Evolutionary conservation across 257 asterid species (phyloP).

Genomic region (Nicotiana tomentosiformis): DNA sequence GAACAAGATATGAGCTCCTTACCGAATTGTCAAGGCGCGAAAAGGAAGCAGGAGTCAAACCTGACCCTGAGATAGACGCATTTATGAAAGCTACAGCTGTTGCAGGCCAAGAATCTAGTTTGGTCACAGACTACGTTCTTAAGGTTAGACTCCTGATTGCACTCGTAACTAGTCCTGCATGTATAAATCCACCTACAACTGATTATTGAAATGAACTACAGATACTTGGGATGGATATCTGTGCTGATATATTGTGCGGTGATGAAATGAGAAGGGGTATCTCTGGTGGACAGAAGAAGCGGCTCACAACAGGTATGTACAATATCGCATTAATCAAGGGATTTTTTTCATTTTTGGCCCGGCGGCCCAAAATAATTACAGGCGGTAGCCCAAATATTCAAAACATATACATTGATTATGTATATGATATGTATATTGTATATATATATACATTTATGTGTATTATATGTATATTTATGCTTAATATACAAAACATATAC

Average conservation of each 20-base stretch:
- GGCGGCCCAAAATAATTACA: too few relatives aligned
- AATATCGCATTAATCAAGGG: not conserved
- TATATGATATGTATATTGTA: too few relatives aligned
- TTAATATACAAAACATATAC: too few relatives aligned
- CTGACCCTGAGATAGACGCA: constrained; percentile 85
- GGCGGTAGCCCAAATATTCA: too few relatives aligned
- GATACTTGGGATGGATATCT: constrained; percentile 92
- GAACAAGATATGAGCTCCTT: constrained; percentile 82
- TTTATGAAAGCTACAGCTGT: constrained; percentile 95
- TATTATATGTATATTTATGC: too few relatives aligned
- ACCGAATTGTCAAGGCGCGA: constrained; percentile 73
- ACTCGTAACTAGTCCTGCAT: not conserved
- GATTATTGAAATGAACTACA: constrained; percentile 19
- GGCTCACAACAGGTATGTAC: constrained; percentile 77
- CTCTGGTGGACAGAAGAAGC: constrained; percentile 96
- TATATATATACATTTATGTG: too few relatives aligned
- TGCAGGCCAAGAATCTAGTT: constrained; percentile 78
- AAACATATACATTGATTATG: too few relatives aligned
- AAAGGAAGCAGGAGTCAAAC: constrained; percentile 76
- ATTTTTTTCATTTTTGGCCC: not conserved
- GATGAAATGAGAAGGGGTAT: constrained; percentile 92
- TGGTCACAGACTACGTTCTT: constrained; percentile 80
- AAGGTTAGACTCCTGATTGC: constrained; percentile 43
- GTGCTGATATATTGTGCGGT: constrained; percentile 88
- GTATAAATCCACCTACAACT: not conserved